These are phyloP conservation scores for Lactarius tabidus DNA, from an alignment of 768 basidiomycete species.

Conservation along the genomic window DNA sequence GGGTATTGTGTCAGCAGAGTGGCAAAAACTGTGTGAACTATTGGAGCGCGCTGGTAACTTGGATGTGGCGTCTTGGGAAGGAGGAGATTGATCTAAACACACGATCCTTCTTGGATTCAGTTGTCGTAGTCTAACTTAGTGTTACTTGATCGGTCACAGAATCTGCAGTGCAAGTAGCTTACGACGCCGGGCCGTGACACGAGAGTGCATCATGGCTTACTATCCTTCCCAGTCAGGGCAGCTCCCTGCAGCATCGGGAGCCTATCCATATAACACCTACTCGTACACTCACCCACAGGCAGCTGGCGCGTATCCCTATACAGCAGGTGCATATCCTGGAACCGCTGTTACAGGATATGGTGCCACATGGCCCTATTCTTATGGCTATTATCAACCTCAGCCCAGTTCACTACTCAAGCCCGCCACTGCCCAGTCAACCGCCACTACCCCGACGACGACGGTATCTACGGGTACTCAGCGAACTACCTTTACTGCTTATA, in stretches of 20 bases:
- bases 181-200: not conserved
- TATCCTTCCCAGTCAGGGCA: constrained; percentile 30
- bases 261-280: constrained; percentile 65
- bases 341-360: constrained; percentile 68
- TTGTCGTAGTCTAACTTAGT: not conserved
- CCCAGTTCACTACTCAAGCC: constrained; percentile 26
- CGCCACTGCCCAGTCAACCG: constrained; percentile 25
- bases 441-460: constrained; percentile 17
- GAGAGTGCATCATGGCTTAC: constrained; percentile 30
- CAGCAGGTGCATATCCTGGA: constrained; percentile 48
- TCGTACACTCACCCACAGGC: constrained; percentile 33
- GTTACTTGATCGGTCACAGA: not conserved
- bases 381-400: constrained; percentile 45
- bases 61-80: constrained; percentile 47
- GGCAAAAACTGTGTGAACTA: constrained; percentile 65
- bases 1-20: constrained; percentile 61
- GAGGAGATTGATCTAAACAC: constrained; percentile 31
- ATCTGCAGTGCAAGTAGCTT: not conserved
- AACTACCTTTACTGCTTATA: constrained; percentile 32
- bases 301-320: constrained; percentile 49
- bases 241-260: constrained; percentile 40
- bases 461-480: constrained; percentile 26
- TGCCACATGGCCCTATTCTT: constrained; percentile 59
- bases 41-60: constrained; percentile 71
- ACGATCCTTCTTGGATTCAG: too few species aligned